Conservation (phyloP, 2,329 filamentous ascomycete genomes). For the Coniochaeta hoffmannii region DNA sequence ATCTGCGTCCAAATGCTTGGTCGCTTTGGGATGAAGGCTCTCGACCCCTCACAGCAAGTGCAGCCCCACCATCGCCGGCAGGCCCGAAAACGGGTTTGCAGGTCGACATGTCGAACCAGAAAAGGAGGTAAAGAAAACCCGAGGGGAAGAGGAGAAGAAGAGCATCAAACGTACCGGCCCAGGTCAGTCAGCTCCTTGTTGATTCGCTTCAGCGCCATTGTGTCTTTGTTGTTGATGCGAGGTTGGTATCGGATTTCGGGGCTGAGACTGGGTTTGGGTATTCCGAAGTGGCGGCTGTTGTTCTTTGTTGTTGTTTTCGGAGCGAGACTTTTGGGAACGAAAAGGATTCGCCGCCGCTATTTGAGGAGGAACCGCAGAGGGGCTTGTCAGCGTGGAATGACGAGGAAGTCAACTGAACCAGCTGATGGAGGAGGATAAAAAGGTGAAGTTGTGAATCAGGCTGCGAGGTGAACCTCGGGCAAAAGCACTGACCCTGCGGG, state of each 20-base stretch:
- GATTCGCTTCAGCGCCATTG: slow-evolving; percentile 87
- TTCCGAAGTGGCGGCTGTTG: slow-evolving; percentile 10
- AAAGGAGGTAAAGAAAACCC: neutral
- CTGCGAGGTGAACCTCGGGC: neutral
- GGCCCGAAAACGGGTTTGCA: slow-evolving; percentile 8
- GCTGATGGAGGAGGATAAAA: slow-evolving; percentile 17
- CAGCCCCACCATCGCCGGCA: slow-evolving; percentile 13
- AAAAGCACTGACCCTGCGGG: neutral
- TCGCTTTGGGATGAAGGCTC: slow-evolving; percentile 1
- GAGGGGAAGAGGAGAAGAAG: too few relatives aligned
- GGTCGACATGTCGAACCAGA: neutral
- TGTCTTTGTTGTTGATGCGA: slow-evolving; percentile 21
- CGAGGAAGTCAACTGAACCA: slow-evolving; percentile 36
- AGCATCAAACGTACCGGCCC: slow-evolving; percentile 62
- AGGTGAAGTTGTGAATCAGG: neutral
- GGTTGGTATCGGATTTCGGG: too few relatives aligned
- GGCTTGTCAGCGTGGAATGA: slow-evolving; percentile 17
- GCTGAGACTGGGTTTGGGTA: slow-evolving; percentile 17
- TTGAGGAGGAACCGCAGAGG: slow-evolving; percentile 14
- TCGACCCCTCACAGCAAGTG: slow-evolving; percentile 11
- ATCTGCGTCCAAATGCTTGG: neutral
- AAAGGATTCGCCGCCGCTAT: slow-evolving; percentile 5
- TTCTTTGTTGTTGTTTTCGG: slow-evolving; percentile 8
- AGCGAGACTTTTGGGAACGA: slow-evolving; percentile 5
- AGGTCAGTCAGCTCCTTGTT: slow-evolving; percentile 91